Evolutionary conservation across 1,284 basidiomycete species (phyloP), one percentile per base, ranked within the genome.

Genomic region (Rhizoctonia solani): DNA sequence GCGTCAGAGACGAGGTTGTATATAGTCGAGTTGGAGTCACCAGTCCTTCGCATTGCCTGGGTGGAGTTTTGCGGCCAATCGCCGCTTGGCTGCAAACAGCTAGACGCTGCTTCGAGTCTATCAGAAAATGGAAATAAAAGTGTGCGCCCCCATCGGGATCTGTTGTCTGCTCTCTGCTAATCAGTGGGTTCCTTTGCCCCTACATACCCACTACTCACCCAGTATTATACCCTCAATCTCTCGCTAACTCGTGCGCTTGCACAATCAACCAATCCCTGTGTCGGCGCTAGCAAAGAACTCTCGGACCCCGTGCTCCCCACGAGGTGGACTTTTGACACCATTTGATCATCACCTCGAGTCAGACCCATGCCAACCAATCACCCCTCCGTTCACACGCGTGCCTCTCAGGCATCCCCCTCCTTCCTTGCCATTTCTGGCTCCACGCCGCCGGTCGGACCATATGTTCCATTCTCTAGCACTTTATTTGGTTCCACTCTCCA

Each of bases 1-100:
- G 59, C 34, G 47, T 46, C 49, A 8, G 47, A 25, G 59, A 50
- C 47, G 49, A 63, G 56, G 27, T 21, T 9, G 21, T 6, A 47
- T 27, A 14, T 13, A 23, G 21, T 19, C 13, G 54, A 14, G 16
- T 4, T 39, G 54, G 14, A 19, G 39, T 13, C 6, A 1, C 9
- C 9, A 37, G 11, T 39, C 3, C 34, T 29, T 29, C 29, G 50
- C 50, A 53, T 53, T 53, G 50, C 27, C 14, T 4, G 29, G 25
- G 8, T 9, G 16, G 4, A 11, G 27, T n/a, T 4, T 16, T 34
- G 50, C 6, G 47, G 47, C 47, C 21, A 50, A n/a, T n/a, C n/a
- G 47, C 27, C 30, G 19, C 54, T 2, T 32, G 29, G 3, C 52
- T 19, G 29, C 29, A 54, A 37, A 19, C 13, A 32, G 4, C 2